Conservation (phyloP, 2,329 filamentous ascomycete genomes). For the Metarhizium rileyi region DNA sequence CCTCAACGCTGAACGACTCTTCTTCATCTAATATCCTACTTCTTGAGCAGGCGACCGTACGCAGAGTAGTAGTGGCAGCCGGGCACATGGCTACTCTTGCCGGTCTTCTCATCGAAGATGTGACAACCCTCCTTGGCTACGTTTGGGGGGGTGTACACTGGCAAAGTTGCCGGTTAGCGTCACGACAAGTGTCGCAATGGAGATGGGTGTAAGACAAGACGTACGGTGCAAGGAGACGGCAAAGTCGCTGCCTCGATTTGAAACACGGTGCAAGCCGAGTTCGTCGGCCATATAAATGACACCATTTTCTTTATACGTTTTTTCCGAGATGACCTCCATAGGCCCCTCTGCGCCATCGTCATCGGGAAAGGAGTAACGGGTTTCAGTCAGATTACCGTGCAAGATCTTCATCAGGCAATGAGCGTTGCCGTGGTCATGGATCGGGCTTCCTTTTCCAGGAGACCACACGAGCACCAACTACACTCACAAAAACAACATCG, state of each 20-base stretch:
- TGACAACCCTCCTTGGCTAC: constrained; percentile 74
- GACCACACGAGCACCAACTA: constrained; percentile 85
- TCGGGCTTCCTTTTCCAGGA: constrained; percentile 70
- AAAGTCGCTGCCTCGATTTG: constrained; percentile 63
- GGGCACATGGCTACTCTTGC: constrained; percentile 60
- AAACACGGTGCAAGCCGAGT: constrained; percentile 75
- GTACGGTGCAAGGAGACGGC: constrained; percentile 74
- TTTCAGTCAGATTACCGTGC: constrained; percentile 69
- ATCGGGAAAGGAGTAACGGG: constrained; percentile 65
- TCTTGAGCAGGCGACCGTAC: constrained; percentile 40
- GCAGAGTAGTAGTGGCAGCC: constrained; percentile 65
- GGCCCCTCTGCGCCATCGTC: constrained; percentile 37
- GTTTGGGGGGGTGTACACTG: constrained; percentile 80
- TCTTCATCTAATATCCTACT: constrained; percentile 14
- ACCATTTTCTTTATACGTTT: constrained; percentile 56
- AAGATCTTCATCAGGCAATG: constrained; percentile 92
- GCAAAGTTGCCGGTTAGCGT: constrained; percentile 19
- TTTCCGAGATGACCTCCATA: constrained; percentile 57
- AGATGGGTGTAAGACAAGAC: constrained; percentile 16
- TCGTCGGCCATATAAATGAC: constrained; percentile 90
- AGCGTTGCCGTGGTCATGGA: constrained; percentile 82
- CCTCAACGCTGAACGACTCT: not conserved
- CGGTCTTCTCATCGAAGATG: constrained; percentile 69
- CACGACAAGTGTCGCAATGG: constrained; percentile 19
- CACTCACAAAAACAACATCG: constrained; percentile 1